Percentiles rank a stretch among this genome's conserved stretches.
phyloP scores from a whole-genome alignment of 768 basidiomycete species.

The Termitomyces bulborhizus region DNA sequence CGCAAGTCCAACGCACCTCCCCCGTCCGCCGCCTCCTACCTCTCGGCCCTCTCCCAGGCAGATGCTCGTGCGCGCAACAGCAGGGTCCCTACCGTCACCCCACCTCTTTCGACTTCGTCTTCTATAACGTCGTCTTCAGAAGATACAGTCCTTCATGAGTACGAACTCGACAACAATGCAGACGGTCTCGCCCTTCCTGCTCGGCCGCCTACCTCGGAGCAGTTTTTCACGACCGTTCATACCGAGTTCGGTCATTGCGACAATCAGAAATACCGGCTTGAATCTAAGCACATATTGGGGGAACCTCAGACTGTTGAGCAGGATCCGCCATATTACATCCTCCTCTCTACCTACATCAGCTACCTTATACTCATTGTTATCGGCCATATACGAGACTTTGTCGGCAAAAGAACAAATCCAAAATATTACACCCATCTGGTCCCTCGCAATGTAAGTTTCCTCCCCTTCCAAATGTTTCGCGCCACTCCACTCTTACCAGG shows the following conservation, averaged over 20 bases:
- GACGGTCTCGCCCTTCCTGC: constrained; percentile 57
- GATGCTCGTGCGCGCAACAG: constrained; percentile 59
- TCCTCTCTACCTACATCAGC: constrained; percentile 88
- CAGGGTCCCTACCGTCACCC: constrained; percentile 54
- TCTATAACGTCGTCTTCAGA: constrained; percentile 65
- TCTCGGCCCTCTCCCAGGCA: constrained; percentile 38
- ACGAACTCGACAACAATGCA: constrained; percentile 35
- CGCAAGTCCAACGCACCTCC: constrained; percentile 25
- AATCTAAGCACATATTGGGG: constrained; percentile 52
- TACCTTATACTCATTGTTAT: constrained; percentile 89
- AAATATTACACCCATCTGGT: constrained; percentile 75
- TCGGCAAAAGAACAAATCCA: constrained; percentile 79
- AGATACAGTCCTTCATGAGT: constrained; percentile 56
- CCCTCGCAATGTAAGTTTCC: constrained; percentile 64
- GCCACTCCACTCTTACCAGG: background rate
- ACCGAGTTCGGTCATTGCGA: constrained; percentile 91
- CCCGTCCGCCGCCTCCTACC: constrained; percentile 36
- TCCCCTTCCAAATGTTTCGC: background rate
- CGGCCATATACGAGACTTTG: constrained; percentile 92
- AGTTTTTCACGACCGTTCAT: constrained; percentile 74
- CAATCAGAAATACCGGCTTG: constrained; percentile 67
- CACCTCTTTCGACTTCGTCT: constrained; percentile 69
- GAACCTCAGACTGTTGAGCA: constrained; percentile 53
- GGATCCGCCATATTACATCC: constrained; percentile 90
- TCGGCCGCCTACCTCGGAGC: constrained; percentile 74